phyloP scores from a whole-genome alignment of 768 basidiomycete genomes.

The Lentinus brumalis region DNA sequence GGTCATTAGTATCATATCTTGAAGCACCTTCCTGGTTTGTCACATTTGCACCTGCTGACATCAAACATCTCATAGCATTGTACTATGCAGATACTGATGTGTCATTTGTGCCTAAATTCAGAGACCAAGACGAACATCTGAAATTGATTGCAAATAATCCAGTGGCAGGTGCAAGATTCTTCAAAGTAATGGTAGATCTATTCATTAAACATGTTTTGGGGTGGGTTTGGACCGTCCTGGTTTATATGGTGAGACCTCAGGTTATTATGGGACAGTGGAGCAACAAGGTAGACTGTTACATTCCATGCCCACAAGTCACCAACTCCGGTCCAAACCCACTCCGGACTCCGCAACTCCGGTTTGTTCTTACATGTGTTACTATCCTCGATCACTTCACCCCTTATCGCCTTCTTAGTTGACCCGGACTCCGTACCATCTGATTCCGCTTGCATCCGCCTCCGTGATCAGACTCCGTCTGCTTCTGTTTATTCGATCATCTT shows the following conservation, averaged over 20 bases:
- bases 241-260: slow-evolving; percentile 18
- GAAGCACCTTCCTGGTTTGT: slow-evolving; percentile 24
- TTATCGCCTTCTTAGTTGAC: too few species aligned
- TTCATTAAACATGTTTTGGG: slow-evolving; percentile 17
- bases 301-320: too few species aligned
- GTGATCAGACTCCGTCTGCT: too few species aligned
- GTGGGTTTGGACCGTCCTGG: background rate
- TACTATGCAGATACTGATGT: slow-evolving; percentile 20
- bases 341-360: too few species aligned
- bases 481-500: too few species aligned
- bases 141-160: slow-evolving; percentile 17
- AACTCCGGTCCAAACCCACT: too few species aligned
- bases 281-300: slow-evolving; percentile 23
- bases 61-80: slow-evolving; percentile 21
- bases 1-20: slow-evolving; percentile 4
- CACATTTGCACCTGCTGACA: slow-evolving; percentile 25
- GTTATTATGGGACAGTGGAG: slow-evolving; percentile 26
- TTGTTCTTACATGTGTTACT: too few species aligned
- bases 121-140: background rate
- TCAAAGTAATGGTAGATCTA: slow-evolving; percentile 14
- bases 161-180: slow-evolving; percentile 20
- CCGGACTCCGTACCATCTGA: too few species aligned
- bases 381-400: too few species aligned
- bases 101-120: background rate
- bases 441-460: too few species aligned